Percentiles rank a stretch among this genome's conserved stretches.
phyloP scores from a whole-genome alignment of 2,329 filamentous ascomycete genomes.

The Keithomyces neogunnii region DNA sequence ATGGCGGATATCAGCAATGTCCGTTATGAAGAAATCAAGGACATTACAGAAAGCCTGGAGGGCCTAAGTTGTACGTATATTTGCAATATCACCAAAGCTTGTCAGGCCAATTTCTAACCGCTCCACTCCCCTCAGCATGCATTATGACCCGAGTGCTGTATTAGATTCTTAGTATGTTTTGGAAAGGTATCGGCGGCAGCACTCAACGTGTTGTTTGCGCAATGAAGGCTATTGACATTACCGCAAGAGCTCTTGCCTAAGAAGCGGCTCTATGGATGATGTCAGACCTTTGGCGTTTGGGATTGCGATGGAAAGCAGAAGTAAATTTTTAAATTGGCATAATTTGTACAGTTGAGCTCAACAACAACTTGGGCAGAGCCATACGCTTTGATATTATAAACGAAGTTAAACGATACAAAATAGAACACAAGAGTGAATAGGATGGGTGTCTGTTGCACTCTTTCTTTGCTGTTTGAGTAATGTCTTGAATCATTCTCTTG shows the following conservation, averaged over 20 bases:
- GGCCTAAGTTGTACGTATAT: slow-evolving; percentile 60
- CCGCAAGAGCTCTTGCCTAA: neutral
- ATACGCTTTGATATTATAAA: neutral
- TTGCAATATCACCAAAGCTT: neutral
- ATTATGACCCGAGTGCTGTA: slow-evolving; percentile 41
- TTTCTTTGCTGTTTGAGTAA: too few species aligned
- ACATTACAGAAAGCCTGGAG: slow-evolving; percentile 77
- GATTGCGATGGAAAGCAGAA: neutral
- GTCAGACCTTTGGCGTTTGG: neutral
- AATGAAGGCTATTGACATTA: neutral
- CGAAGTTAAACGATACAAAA: neutral
- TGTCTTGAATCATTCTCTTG: too few species aligned
- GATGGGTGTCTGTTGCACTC: too few species aligned
- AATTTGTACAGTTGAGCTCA: slow-evolving; percentile 3
- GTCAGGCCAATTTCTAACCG: neutral
- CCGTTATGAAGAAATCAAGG: slow-evolving; percentile 70
- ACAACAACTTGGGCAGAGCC: slow-evolving; percentile 2
- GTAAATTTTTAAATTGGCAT: neutral
- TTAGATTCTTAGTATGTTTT: slow-evolving; percentile 14
- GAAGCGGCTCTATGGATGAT: neutral
- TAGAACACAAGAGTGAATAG: neutral
- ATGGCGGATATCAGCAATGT: slow-evolving; percentile 97
- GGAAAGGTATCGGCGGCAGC: neutral
- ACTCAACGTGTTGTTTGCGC: slow-evolving; percentile 3
- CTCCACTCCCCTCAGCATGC: slow-evolving; percentile 22